Percentiles rank a stretch among this genome's conserved stretches.
These are phyloP conservation scores for Cryphonectria naterciae DNA, from an alignment of 2,329 filamentous ascomycete genomes.

Conservation along the genomic window DNA sequence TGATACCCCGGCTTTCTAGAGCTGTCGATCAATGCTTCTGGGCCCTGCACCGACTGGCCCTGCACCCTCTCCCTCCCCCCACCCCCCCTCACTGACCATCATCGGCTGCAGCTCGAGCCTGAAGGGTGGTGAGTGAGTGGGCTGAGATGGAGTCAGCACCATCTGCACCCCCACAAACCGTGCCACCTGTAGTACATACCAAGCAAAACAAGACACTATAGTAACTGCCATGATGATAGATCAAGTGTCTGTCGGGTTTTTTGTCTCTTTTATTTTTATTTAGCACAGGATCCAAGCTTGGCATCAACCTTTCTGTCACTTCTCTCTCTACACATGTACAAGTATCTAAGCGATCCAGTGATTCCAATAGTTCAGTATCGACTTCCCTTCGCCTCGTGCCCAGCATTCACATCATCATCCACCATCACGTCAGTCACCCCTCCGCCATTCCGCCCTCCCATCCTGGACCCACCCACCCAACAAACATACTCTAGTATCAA, in stretches of 20 bases:
- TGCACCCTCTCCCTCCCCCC: background rate
- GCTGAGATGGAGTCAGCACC: background rate
- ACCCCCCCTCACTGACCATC: background rate
- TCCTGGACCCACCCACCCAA: background rate
- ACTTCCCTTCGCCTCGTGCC: background rate
- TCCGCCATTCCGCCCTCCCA: background rate
- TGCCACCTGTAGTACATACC: background rate
- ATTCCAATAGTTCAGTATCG: background rate
- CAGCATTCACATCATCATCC: background rate
- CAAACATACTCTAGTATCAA: background rate
- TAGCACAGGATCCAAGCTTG: background rate
- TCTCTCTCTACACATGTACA: background rate
- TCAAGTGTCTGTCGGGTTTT: background rate
- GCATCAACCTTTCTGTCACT: no score
- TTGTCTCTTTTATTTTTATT: background rate
- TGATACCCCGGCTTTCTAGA: background rate
- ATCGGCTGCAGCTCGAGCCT: background rate
- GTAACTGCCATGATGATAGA: background rate
- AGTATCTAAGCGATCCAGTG: background rate
- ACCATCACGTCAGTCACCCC: background rate
- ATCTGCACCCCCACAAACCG: background rate
- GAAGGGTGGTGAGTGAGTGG: background rate
- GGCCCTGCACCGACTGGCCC: slow-evolving; percentile 1
- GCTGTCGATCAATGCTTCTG: slow-evolving; percentile 26
- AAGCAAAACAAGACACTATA: no score